Percentiles rank a stretch among this genome's conserved stretches.
These are phyloP conservation scores for Phytopythium delawarense DNA, from an alignment of 352 stramenopile species.

Conservation along the genomic window DNA sequence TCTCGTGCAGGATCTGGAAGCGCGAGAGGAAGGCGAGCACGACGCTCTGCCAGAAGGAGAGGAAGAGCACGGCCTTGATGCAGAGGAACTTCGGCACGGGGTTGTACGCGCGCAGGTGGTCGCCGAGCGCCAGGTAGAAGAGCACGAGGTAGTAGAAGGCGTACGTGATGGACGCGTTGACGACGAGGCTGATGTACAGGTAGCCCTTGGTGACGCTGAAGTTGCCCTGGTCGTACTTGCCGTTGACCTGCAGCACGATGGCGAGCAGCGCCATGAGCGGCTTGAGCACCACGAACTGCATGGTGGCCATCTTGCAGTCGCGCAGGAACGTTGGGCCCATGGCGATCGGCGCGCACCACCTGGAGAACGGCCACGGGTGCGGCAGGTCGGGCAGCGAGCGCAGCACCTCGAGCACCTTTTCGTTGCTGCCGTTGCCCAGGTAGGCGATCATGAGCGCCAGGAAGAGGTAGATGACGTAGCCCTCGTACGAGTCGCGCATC, in stretches of 20 bases:
- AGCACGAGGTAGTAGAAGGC: constrained; percentile 97
- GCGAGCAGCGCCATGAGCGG: constrained; percentile 87
- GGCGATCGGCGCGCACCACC: constrained; percentile 53
- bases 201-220: constrained; percentile 83
- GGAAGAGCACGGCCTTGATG: constrained; percentile 98
- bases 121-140: constrained; percentile 94
- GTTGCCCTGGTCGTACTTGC: constrained; percentile 79
- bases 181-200: constrained; percentile 91
- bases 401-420: constrained; percentile 66
- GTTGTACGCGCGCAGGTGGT: constrained; percentile 91
- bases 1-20: constrained; percentile 87
- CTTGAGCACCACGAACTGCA: constrained; percentile 97
- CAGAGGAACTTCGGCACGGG: constrained; percentile 98
- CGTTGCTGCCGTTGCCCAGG: constrained; percentile 89
- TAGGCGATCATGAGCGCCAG: constrained; percentile 96
- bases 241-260: constrained; percentile 84
- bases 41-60: constrained; percentile 98
- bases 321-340: constrained; percentile 88
- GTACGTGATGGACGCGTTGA: constrained; percentile 96
- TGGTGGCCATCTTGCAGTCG: constrained; percentile 93
- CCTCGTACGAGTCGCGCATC: constrained; percentile 97
- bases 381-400: constrained; percentile 52
- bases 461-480: constrained; percentile 98
- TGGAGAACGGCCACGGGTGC: constrained; percentile 75
- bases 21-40: constrained; percentile 88